Percentiles rank a stretch among this genome's conserved stretches.
phyloP scores from a whole-genome alignment of 1,139 yeast genomes.

The Ashbya aceris region DNA sequence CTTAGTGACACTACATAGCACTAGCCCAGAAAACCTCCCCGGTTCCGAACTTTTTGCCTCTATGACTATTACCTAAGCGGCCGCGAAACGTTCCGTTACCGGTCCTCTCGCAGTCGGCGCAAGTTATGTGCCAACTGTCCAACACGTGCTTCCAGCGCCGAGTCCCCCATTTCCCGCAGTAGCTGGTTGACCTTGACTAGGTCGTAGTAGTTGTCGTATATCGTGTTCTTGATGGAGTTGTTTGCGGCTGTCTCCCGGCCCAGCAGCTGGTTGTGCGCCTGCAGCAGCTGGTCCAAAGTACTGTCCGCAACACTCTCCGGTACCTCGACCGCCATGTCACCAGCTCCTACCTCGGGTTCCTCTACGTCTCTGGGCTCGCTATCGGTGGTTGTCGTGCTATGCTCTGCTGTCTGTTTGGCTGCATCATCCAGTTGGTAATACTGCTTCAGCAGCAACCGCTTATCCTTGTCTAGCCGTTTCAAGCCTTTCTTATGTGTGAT shows the following conservation, averaged over 20 bases:
- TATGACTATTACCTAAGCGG: no score
- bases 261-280: constrained; percentile 34
- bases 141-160: not conserved
- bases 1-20: not conserved
- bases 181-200: constrained; percentile 39
- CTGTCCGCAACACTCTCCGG: constrained; percentile 20
- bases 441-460: constrained; percentile 37
- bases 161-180: constrained; percentile 20
- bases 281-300: constrained; percentile 33
- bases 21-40: no score
- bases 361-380: constrained; percentile 5
- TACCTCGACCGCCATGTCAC: constrained; percentile 1
- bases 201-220: constrained; percentile 45
- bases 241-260: constrained; percentile 37
- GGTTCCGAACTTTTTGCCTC: no score
- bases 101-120: not conserved
- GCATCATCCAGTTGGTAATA: constrained; percentile 34
- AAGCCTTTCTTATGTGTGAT: constrained; percentile 30
- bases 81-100: no score
- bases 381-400: not conserved
- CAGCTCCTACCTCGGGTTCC: constrained; percentile 1
- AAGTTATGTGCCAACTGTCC: not conserved
- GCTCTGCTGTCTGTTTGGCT: constrained; percentile 6
- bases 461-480: constrained; percentile 26
- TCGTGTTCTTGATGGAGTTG: constrained; percentile 40